Evolutionary conservation across 768 basidiomycete genomes (phyloP).

Genomic region (Pholiota conissans): DNA sequence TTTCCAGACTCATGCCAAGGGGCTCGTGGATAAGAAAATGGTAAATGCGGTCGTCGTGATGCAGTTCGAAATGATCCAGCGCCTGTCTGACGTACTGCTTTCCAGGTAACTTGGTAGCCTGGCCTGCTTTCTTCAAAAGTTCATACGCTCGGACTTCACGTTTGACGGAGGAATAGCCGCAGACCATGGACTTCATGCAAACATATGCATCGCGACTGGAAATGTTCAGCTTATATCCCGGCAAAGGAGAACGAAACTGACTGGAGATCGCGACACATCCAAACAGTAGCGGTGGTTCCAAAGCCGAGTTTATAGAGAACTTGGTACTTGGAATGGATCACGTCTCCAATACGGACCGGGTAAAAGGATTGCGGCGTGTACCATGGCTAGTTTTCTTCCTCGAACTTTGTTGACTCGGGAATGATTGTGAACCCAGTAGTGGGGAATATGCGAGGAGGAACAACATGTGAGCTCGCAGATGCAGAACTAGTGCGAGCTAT

Average conservation of each 20-base stretch:
- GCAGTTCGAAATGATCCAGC: slow-evolving; percentile 9
- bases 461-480: neutral
- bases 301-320: slow-evolving; percentile 33
- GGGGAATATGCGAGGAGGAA: slow-evolving; percentile 2
- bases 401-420: slow-evolving; percentile 9
- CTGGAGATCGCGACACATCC: slow-evolving; percentile 27
- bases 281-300: slow-evolving; percentile 26
- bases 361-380: slow-evolving; percentile 25
- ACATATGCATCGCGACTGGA: slow-evolving; percentile 7
- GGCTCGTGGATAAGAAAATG: slow-evolving; percentile 14
- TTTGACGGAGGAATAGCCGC: slow-evolving; percentile 10
- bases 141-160: slow-evolving; percentile 11
- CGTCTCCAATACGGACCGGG: slow-evolving; percentile 31
- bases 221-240: slow-evolving; percentile 1
- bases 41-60: slow-evolving; percentile 2
- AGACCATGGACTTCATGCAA: slow-evolving; percentile 14
- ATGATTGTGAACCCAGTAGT: slow-evolving; percentile 5
- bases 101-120: neutral
- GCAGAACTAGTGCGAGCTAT: neutral
- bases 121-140: neutral
- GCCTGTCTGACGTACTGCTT: slow-evolving; percentile 10
- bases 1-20: slow-evolving; percentile 2
- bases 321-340: slow-evolving; percentile 28
- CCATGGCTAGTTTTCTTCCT: slow-evolving; percentile 26
- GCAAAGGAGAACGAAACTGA: neutral